A percentile compares a stretch with the other conserved stretches of the same genome.
Conservation (phyloP, 306 rosid genomes). For the Pyrus pyrifolia region DNA sequence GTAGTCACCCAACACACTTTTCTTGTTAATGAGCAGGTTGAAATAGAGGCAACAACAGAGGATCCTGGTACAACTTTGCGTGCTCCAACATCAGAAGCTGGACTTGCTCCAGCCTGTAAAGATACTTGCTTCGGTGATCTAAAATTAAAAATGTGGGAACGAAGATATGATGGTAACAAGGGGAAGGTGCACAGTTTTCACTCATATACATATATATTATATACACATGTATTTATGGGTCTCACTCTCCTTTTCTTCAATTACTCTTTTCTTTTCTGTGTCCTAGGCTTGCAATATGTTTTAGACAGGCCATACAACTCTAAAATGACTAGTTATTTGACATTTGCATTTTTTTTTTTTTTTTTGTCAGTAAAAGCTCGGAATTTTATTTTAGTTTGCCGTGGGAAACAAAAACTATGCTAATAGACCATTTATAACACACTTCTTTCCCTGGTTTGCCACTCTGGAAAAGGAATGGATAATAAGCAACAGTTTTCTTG, state of each 20-base stretch:
- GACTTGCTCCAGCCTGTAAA: constrained; percentile 77
- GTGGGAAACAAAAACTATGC: neutral
- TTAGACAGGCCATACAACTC: neutral
- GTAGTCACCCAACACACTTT: neutral
- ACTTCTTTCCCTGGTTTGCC: neutral
- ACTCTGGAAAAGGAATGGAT: neutral
- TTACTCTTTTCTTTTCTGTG: neutral
- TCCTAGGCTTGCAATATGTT: neutral
- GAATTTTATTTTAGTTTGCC: neutral
- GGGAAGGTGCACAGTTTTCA: constrained; percentile 52
- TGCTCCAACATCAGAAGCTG: constrained; percentile 81
- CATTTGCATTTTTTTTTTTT: neutral
- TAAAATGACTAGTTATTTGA: neutral
- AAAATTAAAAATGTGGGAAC: constrained; percentile 70
- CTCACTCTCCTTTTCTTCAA: neutral
- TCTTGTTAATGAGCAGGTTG: constrained; percentile 45
- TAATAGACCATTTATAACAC: neutral
- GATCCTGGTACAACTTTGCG: constrained; percentile 72
- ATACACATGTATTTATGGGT: neutral
- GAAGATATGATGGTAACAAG: constrained; percentile 71
- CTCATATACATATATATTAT: neutral
- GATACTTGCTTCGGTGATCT: constrained; percentile 68
- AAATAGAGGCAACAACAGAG: constrained; percentile 67
- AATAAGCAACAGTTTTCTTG: neutral
- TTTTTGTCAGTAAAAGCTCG: too few relatives aligned